Base-by-base conservation (phyloP, 2,329 filamentous ascomycete species). In the Bipolaris bicolor region DNA sequence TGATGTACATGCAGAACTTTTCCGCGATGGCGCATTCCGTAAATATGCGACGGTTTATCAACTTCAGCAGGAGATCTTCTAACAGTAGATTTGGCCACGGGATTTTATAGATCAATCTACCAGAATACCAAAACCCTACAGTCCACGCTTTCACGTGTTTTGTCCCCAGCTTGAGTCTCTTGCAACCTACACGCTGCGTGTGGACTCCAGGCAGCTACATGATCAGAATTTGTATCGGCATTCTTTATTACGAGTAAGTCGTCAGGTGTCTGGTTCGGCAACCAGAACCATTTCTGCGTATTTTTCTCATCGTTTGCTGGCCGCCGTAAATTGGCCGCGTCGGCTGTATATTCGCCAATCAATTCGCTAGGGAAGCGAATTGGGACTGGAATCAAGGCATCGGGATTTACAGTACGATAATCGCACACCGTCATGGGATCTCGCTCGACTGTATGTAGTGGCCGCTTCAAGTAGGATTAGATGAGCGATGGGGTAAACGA, bases 81-180 rank as follows among this genome's bases (percentile, higher is more conserved):
- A n/a, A 45, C 24, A 34, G 26, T 34, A 9, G 13, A 20, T 34
- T 36, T n/a, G 16, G 34, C 15, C 44, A 20, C 22, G 26, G 20
- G 15, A 47, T 20, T 5, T n/a, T n/a, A 37, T 47, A 47, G 29
- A 34, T 34, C 26, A 47, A 47, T 47, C 29, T 47, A 47, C 44
- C 44, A 47, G 29, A 47, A 34, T 20, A 47, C 44, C 29, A 47
- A 47, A 34, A 47, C 44, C 34, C 44, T 47, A 34, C 44, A 47
- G 44, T 47, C 44, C 44, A 47, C 44, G 34, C 44, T 47, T 47
- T 47, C 29, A 47, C 44, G 44, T 47, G 44, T n/a, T 47, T 47
- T 29, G 44, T 47, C 44, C 29, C 29, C 6, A 47, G 13, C 44
- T 47, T 5, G 44, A 47, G 44, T n/a, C 29, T 47, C 29, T 47